Evolutionary conservation across 1,139 yeast genomes (phyloP).

Genomic region (Scheffersomyces illinoinensis): DNA sequence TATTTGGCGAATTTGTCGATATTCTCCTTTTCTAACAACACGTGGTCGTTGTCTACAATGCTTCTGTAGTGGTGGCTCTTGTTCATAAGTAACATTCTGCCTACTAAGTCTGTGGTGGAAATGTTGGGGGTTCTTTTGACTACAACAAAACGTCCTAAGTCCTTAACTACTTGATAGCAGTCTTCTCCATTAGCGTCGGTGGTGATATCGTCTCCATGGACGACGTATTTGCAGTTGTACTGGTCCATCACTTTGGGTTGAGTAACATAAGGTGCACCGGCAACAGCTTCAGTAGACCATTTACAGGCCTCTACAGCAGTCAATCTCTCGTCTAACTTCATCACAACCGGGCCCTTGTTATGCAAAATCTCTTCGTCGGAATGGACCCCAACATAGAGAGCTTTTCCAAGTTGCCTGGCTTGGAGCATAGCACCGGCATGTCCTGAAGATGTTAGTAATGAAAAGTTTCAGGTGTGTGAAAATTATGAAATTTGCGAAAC

Average conservation of each 20-base stretch:
- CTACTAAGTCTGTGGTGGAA: constrained; percentile 92
- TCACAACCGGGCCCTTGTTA: constrained; percentile 93
- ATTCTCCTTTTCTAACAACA: constrained; percentile 36
- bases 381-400: constrained; percentile 85
- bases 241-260: constrained; percentile 77
- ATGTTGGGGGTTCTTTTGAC: constrained; percentile 94
- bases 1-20: constrained; percentile 48
- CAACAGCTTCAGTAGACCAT: constrained; percentile 77
- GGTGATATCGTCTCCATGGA: constrained; percentile 97
- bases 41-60: constrained; percentile 24
- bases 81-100: constrained; percentile 73
- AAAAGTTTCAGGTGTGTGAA: not conserved
- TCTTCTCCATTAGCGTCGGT: constrained; percentile 95
- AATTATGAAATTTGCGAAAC: not conserved
- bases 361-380: constrained; percentile 79
- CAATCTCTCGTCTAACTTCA: constrained; percentile 77
- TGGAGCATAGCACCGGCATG: constrained; percentile 97
- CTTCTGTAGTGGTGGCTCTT: constrained; percentile 57
- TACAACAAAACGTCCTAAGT: constrained; percentile 79
- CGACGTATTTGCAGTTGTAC: constrained; percentile 80
- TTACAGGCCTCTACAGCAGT: constrained; percentile 86
- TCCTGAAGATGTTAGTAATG: constrained; percentile 34
- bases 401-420: constrained; percentile 77
- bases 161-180: constrained; percentile 83
- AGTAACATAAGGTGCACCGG: constrained; percentile 93